These are phyloP conservation scores for Fusarium xyrophilum DNA, from an alignment of 2,329 filamentous ascomycete genomes.

Conservation along the genomic window DNA sequence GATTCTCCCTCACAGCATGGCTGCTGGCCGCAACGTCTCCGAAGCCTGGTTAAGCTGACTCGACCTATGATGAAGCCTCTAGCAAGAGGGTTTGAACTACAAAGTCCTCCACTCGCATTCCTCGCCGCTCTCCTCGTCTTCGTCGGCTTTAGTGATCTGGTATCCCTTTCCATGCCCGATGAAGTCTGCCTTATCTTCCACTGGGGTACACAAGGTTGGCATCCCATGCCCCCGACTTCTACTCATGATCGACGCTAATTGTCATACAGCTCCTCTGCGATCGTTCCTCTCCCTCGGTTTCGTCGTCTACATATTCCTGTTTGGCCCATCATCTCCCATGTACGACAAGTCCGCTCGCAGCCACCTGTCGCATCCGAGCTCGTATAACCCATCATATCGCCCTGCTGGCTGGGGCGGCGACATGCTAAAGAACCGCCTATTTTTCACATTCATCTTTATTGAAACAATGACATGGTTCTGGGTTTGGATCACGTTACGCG, in stretches of 20 bases:
- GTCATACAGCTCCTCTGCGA: constrained; percentile 66
- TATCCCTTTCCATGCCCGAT: constrained; percentile 72
- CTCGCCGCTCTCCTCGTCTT: constrained; percentile 71
- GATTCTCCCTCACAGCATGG: constrained; percentile 41
- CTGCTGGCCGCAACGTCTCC: background rate
- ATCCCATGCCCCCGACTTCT: constrained; percentile 43
- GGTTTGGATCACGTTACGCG: constrained; percentile 74
- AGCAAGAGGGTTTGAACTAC: constrained; percentile 70
- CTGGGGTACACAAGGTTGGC: constrained; percentile 70
- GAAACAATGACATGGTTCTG: constrained; percentile 90
- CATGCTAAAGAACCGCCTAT: constrained; percentile 79
- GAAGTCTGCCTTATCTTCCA: constrained; percentile 68
- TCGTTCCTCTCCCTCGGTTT: constrained; percentile 67
- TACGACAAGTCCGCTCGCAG: constrained; percentile 45
- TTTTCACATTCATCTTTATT: constrained; percentile 85
- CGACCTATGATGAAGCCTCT: constrained; percentile 42
- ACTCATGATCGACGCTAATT: constrained; percentile 30
- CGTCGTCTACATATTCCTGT: constrained; percentile 70
- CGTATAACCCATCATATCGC: constrained; percentile 47
- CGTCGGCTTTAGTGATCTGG: constrained; percentile 67
- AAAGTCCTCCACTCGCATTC: constrained; percentile 75
- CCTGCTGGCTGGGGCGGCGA: constrained; percentile 63
- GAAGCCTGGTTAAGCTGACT: constrained; percentile 1
- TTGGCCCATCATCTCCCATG: constrained; percentile 59
- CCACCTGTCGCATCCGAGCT: constrained; percentile 39